phyloP scores from a whole-genome alignment of 768 basidiomycete genomes.

The Chiua virens region DNA sequence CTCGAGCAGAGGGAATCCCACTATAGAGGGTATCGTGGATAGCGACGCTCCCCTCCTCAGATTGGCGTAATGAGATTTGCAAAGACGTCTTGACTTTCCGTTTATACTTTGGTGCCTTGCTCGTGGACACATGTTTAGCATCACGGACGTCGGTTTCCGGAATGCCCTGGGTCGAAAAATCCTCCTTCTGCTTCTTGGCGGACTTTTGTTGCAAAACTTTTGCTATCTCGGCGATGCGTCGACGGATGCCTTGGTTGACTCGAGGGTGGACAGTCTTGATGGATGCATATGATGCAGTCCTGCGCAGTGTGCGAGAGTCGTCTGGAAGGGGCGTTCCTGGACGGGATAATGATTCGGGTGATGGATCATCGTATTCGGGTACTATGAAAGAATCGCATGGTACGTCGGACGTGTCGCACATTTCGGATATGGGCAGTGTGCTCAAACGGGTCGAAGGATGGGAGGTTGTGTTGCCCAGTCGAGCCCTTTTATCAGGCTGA shows the following conservation, averaged over 20 bases:
- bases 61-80: neutral
- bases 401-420: neutral
- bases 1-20: neutral
- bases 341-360: neutral
- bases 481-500: neutral
- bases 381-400: neutral
- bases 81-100: conserved; percentile 1
- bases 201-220: conserved; percentile 2
- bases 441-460: neutral
- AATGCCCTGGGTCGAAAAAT: neutral
- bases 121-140: neutral
- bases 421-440: neutral
- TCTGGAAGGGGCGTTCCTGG: conserved; percentile 3
- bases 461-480: too few relatives aligned
- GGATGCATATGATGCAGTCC: conserved; percentile 19
- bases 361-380: neutral
- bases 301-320: conserved; percentile 9
- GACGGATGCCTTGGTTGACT: conserved; percentile 10
- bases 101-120: neutral
- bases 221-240: conserved; percentile 11
- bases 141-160: neutral
- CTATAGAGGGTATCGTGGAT: conserved; percentile 5
- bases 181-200: conserved; percentile 4
- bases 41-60: neutral
- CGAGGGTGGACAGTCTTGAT: conserved; percentile 14